A percentile compares a stretch with the other conserved stretches of the same genome.
Conservation (phyloP, 768 basidiomycete species). For the Boletus reticuloceps region DNA sequence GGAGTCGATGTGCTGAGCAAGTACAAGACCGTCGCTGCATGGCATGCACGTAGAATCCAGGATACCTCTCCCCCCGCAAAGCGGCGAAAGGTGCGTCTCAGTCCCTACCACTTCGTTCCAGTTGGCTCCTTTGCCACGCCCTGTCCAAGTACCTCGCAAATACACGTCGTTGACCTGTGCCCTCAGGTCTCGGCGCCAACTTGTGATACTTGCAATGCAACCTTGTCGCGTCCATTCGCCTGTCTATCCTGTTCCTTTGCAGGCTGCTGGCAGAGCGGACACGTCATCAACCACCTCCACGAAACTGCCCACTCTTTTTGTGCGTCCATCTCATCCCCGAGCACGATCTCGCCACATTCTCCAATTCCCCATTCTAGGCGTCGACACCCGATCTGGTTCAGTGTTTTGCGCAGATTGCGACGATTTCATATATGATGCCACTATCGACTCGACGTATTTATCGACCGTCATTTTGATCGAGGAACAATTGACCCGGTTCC, state of each 20-base stretch:
- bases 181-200: slow-evolving; percentile 53
- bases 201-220: slow-evolving; percentile 57
- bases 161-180: background rate
- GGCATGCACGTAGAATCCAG: slow-evolving; percentile 50
- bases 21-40: slow-evolving; percentile 53
- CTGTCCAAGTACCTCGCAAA: background rate
- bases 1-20: slow-evolving; percentile 38
- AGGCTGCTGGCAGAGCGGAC: slow-evolving; percentile 67
- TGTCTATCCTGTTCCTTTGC: slow-evolving; percentile 70
- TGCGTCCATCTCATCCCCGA: slow-evolving; percentile 35
- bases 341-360: background rate
- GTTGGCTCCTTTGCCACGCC: background rate
- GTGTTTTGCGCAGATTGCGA: slow-evolving; percentile 74
- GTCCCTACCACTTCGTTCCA: background rate
- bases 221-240: slow-evolving; percentile 63
- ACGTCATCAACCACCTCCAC: slow-evolving; percentile 56
- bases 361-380: slow-evolving; percentile 44
- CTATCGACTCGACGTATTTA: slow-evolving; percentile 46
- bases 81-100: slow-evolving; percentile 56
- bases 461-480: slow-evolving; percentile 50
- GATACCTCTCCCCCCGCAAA: slow-evolving; percentile 51
- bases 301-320: slow-evolving; percentile 62
- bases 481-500: slow-evolving; percentile 59
- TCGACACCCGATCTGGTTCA: slow-evolving; percentile 70
- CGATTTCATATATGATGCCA: slow-evolving; percentile 67